These are phyloP conservation scores for Brassica balearica DNA, from an alignment of 441 rosid genomes.

Conservation along the genomic window DNA sequence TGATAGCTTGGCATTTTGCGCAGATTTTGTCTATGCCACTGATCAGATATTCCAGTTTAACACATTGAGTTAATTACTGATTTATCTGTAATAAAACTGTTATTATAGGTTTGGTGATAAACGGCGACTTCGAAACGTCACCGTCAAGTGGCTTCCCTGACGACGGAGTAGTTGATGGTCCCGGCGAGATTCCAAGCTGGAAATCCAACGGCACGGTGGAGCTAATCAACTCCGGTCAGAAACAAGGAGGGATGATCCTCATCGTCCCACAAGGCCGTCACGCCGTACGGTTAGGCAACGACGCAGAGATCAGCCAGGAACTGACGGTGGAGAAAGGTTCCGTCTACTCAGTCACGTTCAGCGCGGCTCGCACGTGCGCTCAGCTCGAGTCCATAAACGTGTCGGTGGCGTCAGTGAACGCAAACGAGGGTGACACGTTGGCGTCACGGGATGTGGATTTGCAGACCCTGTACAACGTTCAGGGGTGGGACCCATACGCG, in stretches of 20 bases:
- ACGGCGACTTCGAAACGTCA: conserved; percentile 81
- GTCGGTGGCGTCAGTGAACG: conserved; percentile 62
- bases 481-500: conserved; percentile 98
- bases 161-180: conserved; percentile 56
- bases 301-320: conserved; percentile 93
- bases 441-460: conserved; percentile 83
- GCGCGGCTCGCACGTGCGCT: conserved; percentile 99
- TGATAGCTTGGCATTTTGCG: not conserved
- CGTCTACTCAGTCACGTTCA: conserved; percentile 81
- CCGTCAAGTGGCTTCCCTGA: conserved; percentile 71
- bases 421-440: conserved; percentile 14
- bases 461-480: conserved; percentile 90
- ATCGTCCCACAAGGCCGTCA: conserved; percentile 84
- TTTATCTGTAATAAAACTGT: not conserved
- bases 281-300: conserved; percentile 88
- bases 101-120: conserved; percentile 62
- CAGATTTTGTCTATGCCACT: not conserved
- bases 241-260: conserved; percentile 94
- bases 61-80: not conserved
- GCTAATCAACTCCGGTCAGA: conserved; percentile 78
- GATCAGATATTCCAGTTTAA: not conserved
- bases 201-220: conserved; percentile 68
- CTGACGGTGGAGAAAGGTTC: conserved; percentile 82
- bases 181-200: conserved; percentile 74
- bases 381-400: conserved; percentile 90